A percentile compares a stretch with the other conserved stretches of the same genome.
These are phyloP conservation scores for Moricandia moricandioides DNA, from an alignment of 345 rosid genomes.

Conservation along the genomic window DNA sequence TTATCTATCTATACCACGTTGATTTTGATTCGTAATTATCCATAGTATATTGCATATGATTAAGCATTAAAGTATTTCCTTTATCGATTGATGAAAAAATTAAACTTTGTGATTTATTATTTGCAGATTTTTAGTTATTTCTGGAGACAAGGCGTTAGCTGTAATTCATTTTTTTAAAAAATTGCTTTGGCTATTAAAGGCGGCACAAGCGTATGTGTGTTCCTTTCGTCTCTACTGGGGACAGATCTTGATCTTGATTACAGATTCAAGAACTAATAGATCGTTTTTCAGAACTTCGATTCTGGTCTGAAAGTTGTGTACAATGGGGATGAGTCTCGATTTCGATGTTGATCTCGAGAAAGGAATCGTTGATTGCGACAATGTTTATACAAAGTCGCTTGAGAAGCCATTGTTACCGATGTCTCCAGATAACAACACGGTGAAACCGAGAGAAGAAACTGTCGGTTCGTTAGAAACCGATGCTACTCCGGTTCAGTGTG, in stretches of 20 bases:
- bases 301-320: slow-evolving; percentile 10
- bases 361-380: slow-evolving; percentile 42
- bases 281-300: slow-evolving; percentile 12
- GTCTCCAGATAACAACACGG: slow-evolving; percentile 33
- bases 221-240: slow-evolving; percentile 16
- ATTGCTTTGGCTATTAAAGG: slow-evolving; percentile 29
- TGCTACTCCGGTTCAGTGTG: slow-evolving; percentile 21
- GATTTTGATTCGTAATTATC: slow-evolving; percentile 37
- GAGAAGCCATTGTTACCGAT: slow-evolving; percentile 31
- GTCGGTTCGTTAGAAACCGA: slow-evolving; percentile 31
- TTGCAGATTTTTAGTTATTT: slow-evolving; percentile 29
- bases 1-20: slow-evolving; percentile 25
- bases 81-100: background rate
- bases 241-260: slow-evolving; percentile 28
- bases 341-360: slow-evolving; percentile 70
- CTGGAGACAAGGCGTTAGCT: slow-evolving; percentile 28
- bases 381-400: slow-evolving; percentile 34
- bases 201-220: slow-evolving; percentile 9
- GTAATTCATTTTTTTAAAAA: slow-evolving; percentile 19
- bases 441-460: slow-evolving; percentile 37
- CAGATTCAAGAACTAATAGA: slow-evolving; percentile 10
- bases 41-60: slow-evolving; percentile 4
- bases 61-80: slow-evolving; percentile 19
- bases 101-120: background rate
- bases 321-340: slow-evolving; percentile 37